Base-by-base conservation (phyloP, 2,329 filamentous ascomycete species). In the Phialemonium atrogriseum region DNA sequence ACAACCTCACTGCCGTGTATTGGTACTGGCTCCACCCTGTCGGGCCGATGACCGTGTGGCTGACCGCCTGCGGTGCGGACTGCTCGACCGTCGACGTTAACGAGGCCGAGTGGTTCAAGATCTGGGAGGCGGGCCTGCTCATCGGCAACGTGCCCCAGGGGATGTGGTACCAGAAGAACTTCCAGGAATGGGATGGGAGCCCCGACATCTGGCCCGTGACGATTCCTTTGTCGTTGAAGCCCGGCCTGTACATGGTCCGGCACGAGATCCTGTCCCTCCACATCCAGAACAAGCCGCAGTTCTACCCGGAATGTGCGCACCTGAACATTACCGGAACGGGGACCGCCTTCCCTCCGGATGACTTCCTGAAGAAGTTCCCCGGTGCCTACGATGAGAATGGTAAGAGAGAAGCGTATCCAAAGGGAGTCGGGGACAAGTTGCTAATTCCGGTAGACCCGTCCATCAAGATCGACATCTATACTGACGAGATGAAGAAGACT, bases 241-340 rank as follows among this genome's bases (percentile, higher is more conserved):
- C 62, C 1, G 68, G 68, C 5, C 51, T 65, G 23, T 72, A 72
- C 41, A 48, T 73, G 28, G 59, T 73, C 29, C 50, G 67, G 23
- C 68, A 73, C 44, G 68, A 73, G 51, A 60, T 71, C 33, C 41
- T 71, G 19, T 66, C 64, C 27, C 53, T 72, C 7, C 67, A 72
- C 36, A 58, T 70, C 32, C 58, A 56, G 14, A 58, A 66, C 30
- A 60, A 52, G 40, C 62, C 64, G 6, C 62, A 66, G 46, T 66
- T 61, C 41, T 61, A 58, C 30, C 53, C 54, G 13, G 52, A 59
- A 37, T 62, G 58, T 32, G 56, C 53, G 3, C 55, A 60, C 34
- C 39, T 60, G 16, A 55, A 59, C 20, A 41, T 62, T 10, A 47
- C 43, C 2, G 52, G 54, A 3, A 41, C 27, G 0, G 56, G 51